Conservation (phyloP, 495 filamentous ascomycete species). For the Parmelia sp. region DNA sequence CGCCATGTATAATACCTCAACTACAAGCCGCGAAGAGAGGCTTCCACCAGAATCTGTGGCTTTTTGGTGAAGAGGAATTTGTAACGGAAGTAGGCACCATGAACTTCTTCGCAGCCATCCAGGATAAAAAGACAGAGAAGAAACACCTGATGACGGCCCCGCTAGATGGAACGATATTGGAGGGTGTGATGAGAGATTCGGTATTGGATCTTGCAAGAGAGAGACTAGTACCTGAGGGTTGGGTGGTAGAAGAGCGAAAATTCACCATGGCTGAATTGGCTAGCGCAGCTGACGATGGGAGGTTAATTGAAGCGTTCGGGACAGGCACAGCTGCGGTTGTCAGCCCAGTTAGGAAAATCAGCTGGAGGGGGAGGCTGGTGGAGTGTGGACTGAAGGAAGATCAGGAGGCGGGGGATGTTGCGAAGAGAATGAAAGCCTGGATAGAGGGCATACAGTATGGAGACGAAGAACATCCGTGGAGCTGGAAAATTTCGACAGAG, state of each 20-base stretch:
- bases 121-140: conserved; percentile 74
- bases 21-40: conserved; percentile 80
- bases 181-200: conserved; percentile 87
- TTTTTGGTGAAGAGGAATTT: conserved; percentile 89
- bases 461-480: conserved; percentile 83
- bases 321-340: conserved; percentile 75
- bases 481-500: conserved; percentile 28
- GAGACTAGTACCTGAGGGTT: conserved; percentile 74
- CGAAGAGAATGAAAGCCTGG: conserved; percentile 85
- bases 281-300: conserved; percentile 73
- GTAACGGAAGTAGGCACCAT: conserved; percentile 97
- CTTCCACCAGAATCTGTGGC: conserved; percentile 97
- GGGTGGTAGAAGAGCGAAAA: conserved; percentile 81
- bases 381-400: conserved; percentile 69
- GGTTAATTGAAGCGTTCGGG: conserved; percentile 88
- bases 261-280: conserved; percentile 79
- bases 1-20: conserved; percentile 91
- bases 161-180: conserved; percentile 93
- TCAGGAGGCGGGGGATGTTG: conserved; percentile 81
- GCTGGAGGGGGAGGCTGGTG: conserved; percentile 71
- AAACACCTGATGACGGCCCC: conserved; percentile 89
- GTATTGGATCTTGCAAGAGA: conserved; percentile 78
- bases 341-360: conserved; percentile 75
- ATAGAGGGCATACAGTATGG: conserved; percentile 94
- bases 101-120: conserved; percentile 86